A percentile compares a stretch with the other conserved stretches of the same genome.
Conservation (phyloP, 2,329 filamentous ascomycete species). For the Venturia nashicola region DNA sequence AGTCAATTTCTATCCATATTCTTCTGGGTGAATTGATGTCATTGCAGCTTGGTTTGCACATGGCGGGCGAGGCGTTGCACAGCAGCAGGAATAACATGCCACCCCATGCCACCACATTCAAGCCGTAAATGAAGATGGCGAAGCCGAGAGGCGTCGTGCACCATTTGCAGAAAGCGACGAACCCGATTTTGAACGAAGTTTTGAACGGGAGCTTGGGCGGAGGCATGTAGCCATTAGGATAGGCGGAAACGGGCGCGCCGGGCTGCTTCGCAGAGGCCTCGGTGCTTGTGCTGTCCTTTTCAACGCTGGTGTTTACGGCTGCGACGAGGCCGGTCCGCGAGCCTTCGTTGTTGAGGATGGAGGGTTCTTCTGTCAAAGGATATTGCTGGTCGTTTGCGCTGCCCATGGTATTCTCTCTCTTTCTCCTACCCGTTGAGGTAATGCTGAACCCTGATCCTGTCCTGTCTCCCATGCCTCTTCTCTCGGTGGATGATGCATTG, state of each 20-base stretch:
- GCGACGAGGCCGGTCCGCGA: not conserved
- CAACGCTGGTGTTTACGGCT: not conserved
- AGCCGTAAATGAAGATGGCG: slow-evolving; percentile 62
- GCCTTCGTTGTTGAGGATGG: not conserved
- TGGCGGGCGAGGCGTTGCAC: slow-evolving; percentile 59
- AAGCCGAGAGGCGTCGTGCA: slow-evolving; percentile 65
- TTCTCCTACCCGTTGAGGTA: not conserved
- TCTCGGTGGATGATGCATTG: slow-evolving; percentile 12
- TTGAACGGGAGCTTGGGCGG: slow-evolving; percentile 39
- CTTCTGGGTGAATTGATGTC: slow-evolving; percentile 64
- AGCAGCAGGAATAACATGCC: slow-evolving; percentile 83
- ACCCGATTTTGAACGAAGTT: slow-evolving; percentile 44
- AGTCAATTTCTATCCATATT: slow-evolving; percentile 76
- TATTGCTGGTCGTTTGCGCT: not conserved
- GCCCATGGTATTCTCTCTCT: not conserved
- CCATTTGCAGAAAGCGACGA: slow-evolving; percentile 58
- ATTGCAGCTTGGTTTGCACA: slow-evolving; percentile 61
- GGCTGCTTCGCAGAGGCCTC: not conserved
- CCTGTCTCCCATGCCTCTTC: slow-evolving; percentile 13
- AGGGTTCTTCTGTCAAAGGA: not conserved
- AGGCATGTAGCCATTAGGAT: slow-evolving; percentile 26
- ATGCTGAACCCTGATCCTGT: not conserved
- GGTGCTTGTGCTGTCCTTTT: not conserved
- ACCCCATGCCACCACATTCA: slow-evolving; percentile 80
- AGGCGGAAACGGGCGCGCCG: not conserved